Evolutionary conservation across 768 basidiomycete species (phyloP).

Genomic region (Mycena sanguinolenta): DNA sequence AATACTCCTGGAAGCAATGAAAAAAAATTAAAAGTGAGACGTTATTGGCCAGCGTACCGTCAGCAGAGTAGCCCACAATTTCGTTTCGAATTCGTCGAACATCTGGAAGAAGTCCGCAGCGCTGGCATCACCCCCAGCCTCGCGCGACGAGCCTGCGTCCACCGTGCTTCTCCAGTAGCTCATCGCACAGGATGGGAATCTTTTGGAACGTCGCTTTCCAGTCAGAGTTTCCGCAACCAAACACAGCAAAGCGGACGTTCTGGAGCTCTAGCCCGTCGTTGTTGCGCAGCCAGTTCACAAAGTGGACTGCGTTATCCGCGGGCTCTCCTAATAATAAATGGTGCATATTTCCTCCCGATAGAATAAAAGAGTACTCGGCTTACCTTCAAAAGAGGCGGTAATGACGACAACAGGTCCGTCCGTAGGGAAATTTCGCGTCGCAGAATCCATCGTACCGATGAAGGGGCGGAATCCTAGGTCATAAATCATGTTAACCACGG

Average conservation of each 20-base stretch:
- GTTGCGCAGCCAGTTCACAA: slow-evolving; percentile 57
- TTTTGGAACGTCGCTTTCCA: slow-evolving; percentile 62
- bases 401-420: slow-evolving; percentile 62
- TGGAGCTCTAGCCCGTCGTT: slow-evolving; percentile 43
- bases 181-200: slow-evolving; percentile 57
- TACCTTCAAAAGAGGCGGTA: slow-evolving; percentile 64
- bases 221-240: slow-evolving; percentile 64
- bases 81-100: slow-evolving; percentile 57
- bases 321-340: too few relatives aligned
- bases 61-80: slow-evolving; percentile 51
- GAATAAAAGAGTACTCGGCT: too few relatives aligned
- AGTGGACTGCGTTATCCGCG: slow-evolving; percentile 62
- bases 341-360: too few relatives aligned
- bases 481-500: too few relatives aligned
- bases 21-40: neutral
- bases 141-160: slow-evolving; percentile 49
- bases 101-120: slow-evolving; percentile 56
- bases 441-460: slow-evolving; percentile 56
- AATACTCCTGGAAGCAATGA: too few relatives aligned
- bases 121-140: slow-evolving; percentile 57
- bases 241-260: slow-evolving; percentile 56
- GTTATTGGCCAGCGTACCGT: slow-evolving; percentile 38
- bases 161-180: slow-evolving; percentile 47
- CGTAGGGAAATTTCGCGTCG: slow-evolving; percentile 50
- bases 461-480: slow-evolving; percentile 53